Evolutionary conservation across 805 yeast genomes (phyloP).

Genomic region (Cyberlindnera subsufficiens): DNA sequence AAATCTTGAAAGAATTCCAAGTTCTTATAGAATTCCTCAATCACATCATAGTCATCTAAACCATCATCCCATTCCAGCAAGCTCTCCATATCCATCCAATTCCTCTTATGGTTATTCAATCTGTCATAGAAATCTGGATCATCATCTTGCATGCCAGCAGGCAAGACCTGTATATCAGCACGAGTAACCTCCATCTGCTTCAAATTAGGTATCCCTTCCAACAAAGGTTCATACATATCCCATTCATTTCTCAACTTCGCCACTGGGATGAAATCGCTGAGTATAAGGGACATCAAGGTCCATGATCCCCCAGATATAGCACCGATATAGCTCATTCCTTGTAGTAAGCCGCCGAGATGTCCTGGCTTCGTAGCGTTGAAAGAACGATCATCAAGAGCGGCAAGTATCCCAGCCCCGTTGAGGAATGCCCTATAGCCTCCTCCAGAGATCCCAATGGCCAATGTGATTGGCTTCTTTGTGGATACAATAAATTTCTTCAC

Average conservation of each 20-base stretch:
- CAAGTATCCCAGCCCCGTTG: slow-evolving; percentile 74
- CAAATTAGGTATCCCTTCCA: slow-evolving; percentile 54
- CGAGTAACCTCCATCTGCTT: slow-evolving; percentile 31
- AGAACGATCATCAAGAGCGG: slow-evolving; percentile 76
- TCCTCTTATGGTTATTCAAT: slow-evolving; percentile 14
- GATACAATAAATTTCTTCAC: slow-evolving; percentile 19
- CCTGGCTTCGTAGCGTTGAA: slow-evolving; percentile 46
- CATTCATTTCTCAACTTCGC: slow-evolving; percentile 31
- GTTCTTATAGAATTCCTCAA: slow-evolving; percentile 19
- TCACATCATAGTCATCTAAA: slow-evolving; percentile 8
- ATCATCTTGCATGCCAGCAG: slow-evolving; percentile 14
- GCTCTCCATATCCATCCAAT: slow-evolving; percentile 1
- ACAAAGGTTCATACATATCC: slow-evolving; percentile 40
- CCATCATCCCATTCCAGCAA: slow-evolving; percentile 1
- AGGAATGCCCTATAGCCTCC: slow-evolving; percentile 93
- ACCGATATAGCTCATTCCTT: slow-evolving; percentile 61
- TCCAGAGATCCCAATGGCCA: slow-evolving; percentile 68
- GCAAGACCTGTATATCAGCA: slow-evolving; percentile 23
- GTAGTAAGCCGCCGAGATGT: slow-evolving; percentile 65
- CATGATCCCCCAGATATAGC: slow-evolving; percentile 86
- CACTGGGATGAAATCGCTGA: slow-evolving; percentile 34
- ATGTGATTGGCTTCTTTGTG: slow-evolving; percentile 27
- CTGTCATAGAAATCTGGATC: slow-evolving; percentile 20
- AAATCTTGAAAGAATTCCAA: slow-evolving; percentile 13
- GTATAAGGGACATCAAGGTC: slow-evolving; percentile 41